Percentiles rank a stretch among this genome's conserved stretches.
Conservation (phyloP, 2,329 filamentous ascomycete species). For the Huntiella omanensis region DNA sequence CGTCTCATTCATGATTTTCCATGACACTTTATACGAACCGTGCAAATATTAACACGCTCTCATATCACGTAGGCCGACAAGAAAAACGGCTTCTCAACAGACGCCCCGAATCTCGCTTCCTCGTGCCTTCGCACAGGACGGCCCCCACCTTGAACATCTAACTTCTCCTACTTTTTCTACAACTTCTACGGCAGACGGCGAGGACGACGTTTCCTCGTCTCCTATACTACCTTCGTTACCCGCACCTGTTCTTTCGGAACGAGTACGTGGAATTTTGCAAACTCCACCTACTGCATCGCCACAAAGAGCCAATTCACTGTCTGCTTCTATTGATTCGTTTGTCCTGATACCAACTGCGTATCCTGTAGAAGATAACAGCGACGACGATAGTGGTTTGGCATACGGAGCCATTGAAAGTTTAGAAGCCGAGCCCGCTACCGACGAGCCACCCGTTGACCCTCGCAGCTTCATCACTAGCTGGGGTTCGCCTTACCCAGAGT, state of each 20-base stretch:
- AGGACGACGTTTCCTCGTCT: slow-evolving; percentile 28
- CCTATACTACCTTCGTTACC: slow-evolving; percentile 39
- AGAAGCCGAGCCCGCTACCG: background rate
- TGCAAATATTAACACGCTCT: no score
- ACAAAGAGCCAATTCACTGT: background rate
- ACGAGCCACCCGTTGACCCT: slow-evolving; percentile 3
- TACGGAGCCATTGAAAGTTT: background rate
- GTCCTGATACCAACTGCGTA: background rate
- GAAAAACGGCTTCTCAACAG: slow-evolving; percentile 38
- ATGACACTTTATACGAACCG: no score
- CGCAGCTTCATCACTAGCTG: slow-evolving; percentile 49
- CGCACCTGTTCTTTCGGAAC: slow-evolving; percentile 37
- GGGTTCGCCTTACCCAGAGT: slow-evolving; percentile 73
- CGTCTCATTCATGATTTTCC: no score
- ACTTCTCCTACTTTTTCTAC: slow-evolving; percentile 41
- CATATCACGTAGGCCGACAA: slow-evolving; percentile 14
- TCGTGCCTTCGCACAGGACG: slow-evolving; percentile 44
- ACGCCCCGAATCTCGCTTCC: slow-evolving; percentile 26
- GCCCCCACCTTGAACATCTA: slow-evolving; percentile 22
- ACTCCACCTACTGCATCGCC: slow-evolving; percentile 25
- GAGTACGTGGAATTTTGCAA: slow-evolving; percentile 34
- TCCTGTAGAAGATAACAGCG: slow-evolving; percentile 11
- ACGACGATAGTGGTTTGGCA: slow-evolving; percentile 9
- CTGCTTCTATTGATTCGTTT: background rate
- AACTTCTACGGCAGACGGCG: slow-evolving; percentile 41